Conservation (phyloP, 148 eudicot genomes). For the Amaranthus palmeri region DNA sequence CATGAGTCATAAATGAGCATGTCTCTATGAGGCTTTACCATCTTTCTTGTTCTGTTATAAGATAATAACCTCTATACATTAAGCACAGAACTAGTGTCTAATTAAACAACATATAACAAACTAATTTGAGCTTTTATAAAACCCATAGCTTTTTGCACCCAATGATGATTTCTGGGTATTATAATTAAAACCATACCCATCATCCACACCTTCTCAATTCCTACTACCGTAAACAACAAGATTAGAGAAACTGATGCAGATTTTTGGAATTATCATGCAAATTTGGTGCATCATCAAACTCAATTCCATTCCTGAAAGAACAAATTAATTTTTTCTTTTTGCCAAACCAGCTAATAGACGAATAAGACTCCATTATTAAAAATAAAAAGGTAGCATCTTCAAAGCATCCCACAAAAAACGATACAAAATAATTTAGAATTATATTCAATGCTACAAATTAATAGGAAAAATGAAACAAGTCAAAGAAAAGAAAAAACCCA, state of each 20-base stretch:
- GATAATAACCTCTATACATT: not conserved
- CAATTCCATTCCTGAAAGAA: not conserved
- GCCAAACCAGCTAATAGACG: not conserved
- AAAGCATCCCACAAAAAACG: not conserved
- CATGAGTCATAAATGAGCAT: not conserved
- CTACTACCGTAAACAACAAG: not conserved
- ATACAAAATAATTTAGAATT: not conserved
- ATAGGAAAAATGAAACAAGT: not conserved
- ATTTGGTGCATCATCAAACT: no score
- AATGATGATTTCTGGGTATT: no score
- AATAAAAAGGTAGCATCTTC: not conserved
- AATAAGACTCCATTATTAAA: not conserved
- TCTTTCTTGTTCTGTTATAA: not conserved
- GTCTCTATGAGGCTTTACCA: not conserved
- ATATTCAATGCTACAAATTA: not conserved
- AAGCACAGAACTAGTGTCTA: not conserved
- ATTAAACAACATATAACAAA: not conserved
- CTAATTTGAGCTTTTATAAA: no score
- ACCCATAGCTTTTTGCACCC: no score
- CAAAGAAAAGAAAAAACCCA: not conserved
- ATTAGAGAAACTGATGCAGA: not conserved
- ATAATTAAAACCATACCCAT: no score
- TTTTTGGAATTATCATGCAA: not conserved
- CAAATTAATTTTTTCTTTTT: not conserved
- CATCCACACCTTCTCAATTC: not conserved